Percentiles rank a stretch among this genome's conserved stretches.
Evolutionary conservation across 345 rosid species (phyloP).

Genomic region (Iberis pinnata): DNA sequence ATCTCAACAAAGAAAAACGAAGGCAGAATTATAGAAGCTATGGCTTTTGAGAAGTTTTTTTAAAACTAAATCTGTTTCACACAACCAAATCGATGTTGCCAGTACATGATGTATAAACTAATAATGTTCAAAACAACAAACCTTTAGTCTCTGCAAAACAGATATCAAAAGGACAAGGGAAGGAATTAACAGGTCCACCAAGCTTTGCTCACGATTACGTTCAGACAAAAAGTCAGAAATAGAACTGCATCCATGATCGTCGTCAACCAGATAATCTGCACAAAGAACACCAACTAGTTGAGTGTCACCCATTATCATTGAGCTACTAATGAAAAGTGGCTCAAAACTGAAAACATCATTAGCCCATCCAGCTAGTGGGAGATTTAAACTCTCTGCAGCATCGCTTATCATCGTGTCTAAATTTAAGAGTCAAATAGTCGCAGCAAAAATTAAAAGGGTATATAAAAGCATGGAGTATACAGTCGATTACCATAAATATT

Average conservation of each 20-base stretch:
- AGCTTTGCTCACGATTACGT: slow-evolving; percentile 91
- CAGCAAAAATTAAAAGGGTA: neutral
- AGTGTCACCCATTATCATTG: slow-evolving; percentile 13
- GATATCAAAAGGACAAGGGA: slow-evolving; percentile 64
- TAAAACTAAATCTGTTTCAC: neutral
- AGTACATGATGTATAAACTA: slow-evolving; percentile 1
- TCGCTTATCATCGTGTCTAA: slow-evolving; percentile 13
- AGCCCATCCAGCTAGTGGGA: slow-evolving; percentile 13
- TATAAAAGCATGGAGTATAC: slow-evolving; percentile 6
- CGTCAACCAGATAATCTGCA: slow-evolving; percentile 95
- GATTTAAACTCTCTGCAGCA: slow-evolving; percentile 7
- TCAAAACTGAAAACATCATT: no score
- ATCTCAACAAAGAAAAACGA: slow-evolving; percentile 2
- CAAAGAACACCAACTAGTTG: slow-evolving; percentile 19
- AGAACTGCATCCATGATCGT: slow-evolving; percentile 90
- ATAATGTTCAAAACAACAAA: slow-evolving; percentile 27
- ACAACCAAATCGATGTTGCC: neutral
- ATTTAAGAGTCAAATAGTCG: slow-evolving; percentile 1
- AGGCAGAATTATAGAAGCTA: slow-evolving; percentile 8
- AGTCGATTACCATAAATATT: slow-evolving; percentile 69
- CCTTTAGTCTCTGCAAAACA: slow-evolving; percentile 79
- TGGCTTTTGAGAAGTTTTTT: slow-evolving; percentile 6
- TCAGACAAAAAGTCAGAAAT: slow-evolving; percentile 88
- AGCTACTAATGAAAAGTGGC: slow-evolving; percentile 7
- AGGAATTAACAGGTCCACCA: slow-evolving; percentile 84